Evolutionary conservation across 208 protist genomes (phyloP).

Genomic region (Angomonas deanei): DNA sequence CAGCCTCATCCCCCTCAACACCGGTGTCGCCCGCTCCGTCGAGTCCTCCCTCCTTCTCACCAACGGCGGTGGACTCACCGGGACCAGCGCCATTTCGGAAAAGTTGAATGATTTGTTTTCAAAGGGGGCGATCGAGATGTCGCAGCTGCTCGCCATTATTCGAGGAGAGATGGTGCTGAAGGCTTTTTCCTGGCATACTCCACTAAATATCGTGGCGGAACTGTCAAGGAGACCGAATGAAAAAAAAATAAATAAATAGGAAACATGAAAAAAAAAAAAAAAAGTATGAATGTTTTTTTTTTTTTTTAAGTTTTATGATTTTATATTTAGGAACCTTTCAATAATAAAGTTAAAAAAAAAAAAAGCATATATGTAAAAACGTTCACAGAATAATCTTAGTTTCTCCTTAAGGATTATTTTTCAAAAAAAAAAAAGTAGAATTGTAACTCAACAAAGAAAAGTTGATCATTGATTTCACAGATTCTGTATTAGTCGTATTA

Average conservation of each 20-base stretch:
- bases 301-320: slow-evolving; percentile 9
- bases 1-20: slow-evolving; percentile 37
- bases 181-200: background rate
- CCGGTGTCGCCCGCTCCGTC: slow-evolving; percentile 15
- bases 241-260: background rate
- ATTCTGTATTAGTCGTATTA: too few species aligned
- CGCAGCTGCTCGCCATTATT: background rate
- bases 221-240: background rate
- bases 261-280: background rate
- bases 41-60: slow-evolving; percentile 19
- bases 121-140: background rate
- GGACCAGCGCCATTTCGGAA: background rate
- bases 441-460: background rate
- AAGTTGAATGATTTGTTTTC: background rate
- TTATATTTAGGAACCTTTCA: background rate
- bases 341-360: background rate
- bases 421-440: slow-evolving; percentile 5
- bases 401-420: background rate
- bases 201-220: background rate
- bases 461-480: too few species aligned
- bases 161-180: background rate
- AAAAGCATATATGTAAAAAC: background rate
- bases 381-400: background rate
- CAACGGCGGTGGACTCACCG: background rate
- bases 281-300: background rate